phyloP scores from a whole-genome alignment of 2,329 filamentous ascomycete species.

The Verticillium longisporum region DNA sequence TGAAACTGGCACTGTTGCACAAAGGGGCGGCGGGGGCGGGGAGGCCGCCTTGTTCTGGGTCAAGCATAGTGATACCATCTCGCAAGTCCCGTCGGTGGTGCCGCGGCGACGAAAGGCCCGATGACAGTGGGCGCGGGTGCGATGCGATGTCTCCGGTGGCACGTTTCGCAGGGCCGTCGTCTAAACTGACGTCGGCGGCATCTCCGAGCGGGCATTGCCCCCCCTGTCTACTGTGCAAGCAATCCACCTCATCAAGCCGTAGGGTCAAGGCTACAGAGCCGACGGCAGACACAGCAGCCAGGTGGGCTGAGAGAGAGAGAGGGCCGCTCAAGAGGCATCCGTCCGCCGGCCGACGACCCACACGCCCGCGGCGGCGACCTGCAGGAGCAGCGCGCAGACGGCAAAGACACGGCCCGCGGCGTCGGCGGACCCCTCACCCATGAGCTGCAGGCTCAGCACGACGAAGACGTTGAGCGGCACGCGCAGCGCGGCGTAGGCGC shows the following conservation, averaged over 20 bases:
- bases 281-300: too few species aligned
- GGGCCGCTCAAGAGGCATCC: neutral
- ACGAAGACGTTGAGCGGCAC: constrained; percentile 54
- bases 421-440: constrained; percentile 18
- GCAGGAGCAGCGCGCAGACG: constrained; percentile 21
- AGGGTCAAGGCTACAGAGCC: too few species aligned
- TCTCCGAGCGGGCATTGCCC: too few species aligned
- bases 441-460: constrained; percentile 36
- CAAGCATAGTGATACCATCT: neutral
- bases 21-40: too few species aligned
- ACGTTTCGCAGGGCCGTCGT: neutral
- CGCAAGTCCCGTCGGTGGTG: neutral
- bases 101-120: neutral
- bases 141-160: neutral
- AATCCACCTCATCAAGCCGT: too few species aligned
- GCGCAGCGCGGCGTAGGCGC: constrained; percentile 46
- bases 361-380: constrained; percentile 18
- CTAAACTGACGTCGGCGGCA: neutral
- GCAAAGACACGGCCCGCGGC: constrained; percentile 18
- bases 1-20: neutral
- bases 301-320: too few species aligned
- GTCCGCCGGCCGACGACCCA: constrained; percentile 12
- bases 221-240: too few species aligned
- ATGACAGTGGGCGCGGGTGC: neutral
- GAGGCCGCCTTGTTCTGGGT: neutral